A percentile compares a stretch with the other conserved stretches of the same genome.
phyloP scores from a whole-genome alignment of 2,329 filamentous ascomycete species.

The Aspergillus intermedius region DNA sequence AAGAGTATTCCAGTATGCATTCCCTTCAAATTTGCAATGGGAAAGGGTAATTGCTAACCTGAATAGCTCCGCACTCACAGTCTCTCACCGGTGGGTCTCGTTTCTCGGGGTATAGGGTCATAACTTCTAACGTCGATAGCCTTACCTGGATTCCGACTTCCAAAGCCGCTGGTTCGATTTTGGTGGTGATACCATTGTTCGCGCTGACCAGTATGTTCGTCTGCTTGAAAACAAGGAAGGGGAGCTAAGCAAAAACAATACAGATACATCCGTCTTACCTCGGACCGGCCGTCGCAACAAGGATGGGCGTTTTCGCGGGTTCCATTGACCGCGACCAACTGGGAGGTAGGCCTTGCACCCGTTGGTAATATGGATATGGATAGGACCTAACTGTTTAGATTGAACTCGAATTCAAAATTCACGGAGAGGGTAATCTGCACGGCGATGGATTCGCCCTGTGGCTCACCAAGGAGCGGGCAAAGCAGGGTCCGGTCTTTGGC shows the following conservation, averaged over 20 bases:
- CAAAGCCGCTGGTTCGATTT: conserved; percentile 99
- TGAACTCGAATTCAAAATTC: conserved; percentile 90
- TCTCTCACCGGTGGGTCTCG: conserved; percentile 62
- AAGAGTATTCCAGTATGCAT: conserved; percentile 58
- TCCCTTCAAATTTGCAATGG: background rate
- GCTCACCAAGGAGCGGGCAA: conserved; percentile 87
- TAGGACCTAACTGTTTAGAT: conserved; percentile 45
- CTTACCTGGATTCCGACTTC: conserved; percentile 96
- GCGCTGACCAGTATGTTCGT: conserved; percentile 51
- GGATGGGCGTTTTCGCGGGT: conserved; percentile 94
- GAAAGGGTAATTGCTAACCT: conserved; percentile 11
- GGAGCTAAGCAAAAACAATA: conserved; percentile 8
- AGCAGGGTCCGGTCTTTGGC: conserved; percentile 79
- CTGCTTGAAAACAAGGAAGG: background rate
- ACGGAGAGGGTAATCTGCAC: conserved; percentile 80
- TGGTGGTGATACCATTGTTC: conserved; percentile 86
- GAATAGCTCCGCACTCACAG: conserved; percentile 78
- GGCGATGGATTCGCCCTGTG: conserved; percentile 97
- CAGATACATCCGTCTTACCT: conserved; percentile 87
- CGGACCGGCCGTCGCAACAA: conserved; percentile 80
- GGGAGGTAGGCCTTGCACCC: conserved; percentile 52
- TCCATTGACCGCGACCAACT: conserved; percentile 93
- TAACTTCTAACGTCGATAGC: conserved; percentile 47
- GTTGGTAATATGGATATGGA: no score
- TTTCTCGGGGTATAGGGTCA: background rate